phyloP scores from a whole-genome alignment of 1,284 basidiomycete species.

The Heimioporus punctisporus region DNA sequence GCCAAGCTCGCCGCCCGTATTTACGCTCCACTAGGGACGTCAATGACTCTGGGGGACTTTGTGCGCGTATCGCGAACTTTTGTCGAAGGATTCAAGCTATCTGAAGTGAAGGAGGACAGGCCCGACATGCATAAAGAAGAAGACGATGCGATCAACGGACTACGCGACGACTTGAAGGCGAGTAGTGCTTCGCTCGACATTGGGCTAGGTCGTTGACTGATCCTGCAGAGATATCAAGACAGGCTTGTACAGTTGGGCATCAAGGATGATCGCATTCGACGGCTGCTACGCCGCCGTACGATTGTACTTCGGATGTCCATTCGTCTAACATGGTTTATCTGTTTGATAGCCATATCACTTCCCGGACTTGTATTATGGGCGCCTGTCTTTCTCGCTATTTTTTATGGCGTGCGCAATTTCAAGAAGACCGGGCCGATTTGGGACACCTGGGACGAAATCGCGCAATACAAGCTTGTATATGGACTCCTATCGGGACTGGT shows the following conservation, averaged over 20 bases:
- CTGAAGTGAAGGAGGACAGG: slow-evolving; percentile 31
- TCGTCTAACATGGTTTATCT: slow-evolving; percentile 62
- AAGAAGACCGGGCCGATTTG: slow-evolving; percentile 78
- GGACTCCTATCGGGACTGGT: slow-evolving; percentile 71
- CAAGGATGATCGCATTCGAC: slow-evolving; percentile 82
- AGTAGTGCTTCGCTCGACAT: slow-evolving; percentile 4
- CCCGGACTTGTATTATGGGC: slow-evolving; percentile 85
- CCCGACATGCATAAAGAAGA: slow-evolving; percentile 19
- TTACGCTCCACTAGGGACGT: slow-evolving; percentile 83
- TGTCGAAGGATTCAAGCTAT: slow-evolving; percentile 71
- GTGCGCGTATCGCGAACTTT: slow-evolving; percentile 76
- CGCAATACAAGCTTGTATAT: slow-evolving; percentile 86
- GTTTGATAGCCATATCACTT: slow-evolving; percentile 72
- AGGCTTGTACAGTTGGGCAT: slow-evolving; percentile 63
- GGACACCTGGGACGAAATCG: slow-evolving; percentile 87
- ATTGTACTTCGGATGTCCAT: slow-evolving; percentile 61
- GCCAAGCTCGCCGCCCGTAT: slow-evolving; percentile 78
- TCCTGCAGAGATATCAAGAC: slow-evolving; percentile 69
- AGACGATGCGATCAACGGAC: slow-evolving; percentile 36
- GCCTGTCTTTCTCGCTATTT: slow-evolving; percentile 70
- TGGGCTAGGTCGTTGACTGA: slow-evolving; percentile 1
- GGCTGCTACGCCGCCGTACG: slow-evolving; percentile 54
- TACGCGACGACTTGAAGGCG: slow-evolving; percentile 69
- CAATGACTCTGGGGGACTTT: slow-evolving; percentile 80
- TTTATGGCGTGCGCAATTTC: slow-evolving; percentile 67